Percentiles rank a stretch among this genome's conserved stretches.
These are phyloP conservation scores for Neurospora tetrasperma DNA, from an alignment of 495 filamentous ascomycete genomes.

Conservation along the genomic window DNA sequence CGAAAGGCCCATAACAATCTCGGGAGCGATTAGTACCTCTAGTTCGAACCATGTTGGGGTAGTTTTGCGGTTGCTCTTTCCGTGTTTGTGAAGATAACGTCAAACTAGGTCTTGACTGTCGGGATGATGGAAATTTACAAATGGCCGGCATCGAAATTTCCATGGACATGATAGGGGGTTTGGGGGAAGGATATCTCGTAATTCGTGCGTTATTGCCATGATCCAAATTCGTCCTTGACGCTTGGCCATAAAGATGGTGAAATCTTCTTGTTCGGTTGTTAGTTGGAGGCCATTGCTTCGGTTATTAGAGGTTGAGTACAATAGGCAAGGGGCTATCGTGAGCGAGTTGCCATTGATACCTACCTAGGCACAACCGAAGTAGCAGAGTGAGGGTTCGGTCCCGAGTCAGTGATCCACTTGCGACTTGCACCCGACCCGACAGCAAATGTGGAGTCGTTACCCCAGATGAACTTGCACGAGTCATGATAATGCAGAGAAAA, in stretches of 20 bases:
- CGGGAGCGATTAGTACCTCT: not conserved
- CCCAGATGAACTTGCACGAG: not conserved
- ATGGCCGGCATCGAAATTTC: not conserved
- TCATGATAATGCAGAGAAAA: not conserved
- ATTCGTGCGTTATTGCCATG: not conserved
- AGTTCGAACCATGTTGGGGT: not conserved
- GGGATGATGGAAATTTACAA: not conserved
- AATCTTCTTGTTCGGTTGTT: not conserved
- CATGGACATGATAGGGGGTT: not conserved
- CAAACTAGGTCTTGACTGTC: not conserved
- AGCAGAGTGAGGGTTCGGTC: not conserved
- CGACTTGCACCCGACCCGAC: not conserved
- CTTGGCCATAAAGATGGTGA: not conserved
- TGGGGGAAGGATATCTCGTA: not conserved
- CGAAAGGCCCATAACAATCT: not conserved
- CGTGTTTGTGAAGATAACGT: not conserved
- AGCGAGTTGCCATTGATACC: not conserved
- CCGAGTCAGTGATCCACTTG: not conserved
- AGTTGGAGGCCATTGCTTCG: not conserved
- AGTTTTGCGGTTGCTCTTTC: not conserved
- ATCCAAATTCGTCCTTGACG: not conserved
- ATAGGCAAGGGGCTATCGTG: not conserved
- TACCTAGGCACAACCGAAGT: too few species aligned
- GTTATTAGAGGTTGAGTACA: too few species aligned
- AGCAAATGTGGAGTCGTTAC: not conserved